phyloP scores from a whole-genome alignment of 2,329 filamentous ascomycete species.

The Aurifilum marmelostoma region DNA sequence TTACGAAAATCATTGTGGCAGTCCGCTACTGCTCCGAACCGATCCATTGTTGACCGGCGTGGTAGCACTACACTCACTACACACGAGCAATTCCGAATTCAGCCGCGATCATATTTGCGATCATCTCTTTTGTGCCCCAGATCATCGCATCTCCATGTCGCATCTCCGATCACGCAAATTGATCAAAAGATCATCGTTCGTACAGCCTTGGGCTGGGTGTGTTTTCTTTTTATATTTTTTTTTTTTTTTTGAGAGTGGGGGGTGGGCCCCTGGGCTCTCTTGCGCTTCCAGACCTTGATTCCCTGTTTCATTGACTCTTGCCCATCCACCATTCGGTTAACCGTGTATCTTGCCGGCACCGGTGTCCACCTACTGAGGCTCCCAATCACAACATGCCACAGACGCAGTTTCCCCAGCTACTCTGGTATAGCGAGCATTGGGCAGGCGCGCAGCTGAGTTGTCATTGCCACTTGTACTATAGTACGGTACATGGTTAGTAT shows the following conservation, averaged over 20 bases:
- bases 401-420: constrained; percentile 9
- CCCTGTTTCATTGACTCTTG: constrained; percentile 18
- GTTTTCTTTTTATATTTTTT: background rate
- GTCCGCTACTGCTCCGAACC: background rate
- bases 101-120: background rate
- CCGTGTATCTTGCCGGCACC: constrained; percentile 12
- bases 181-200: background rate
- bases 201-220: background rate
- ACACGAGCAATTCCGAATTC: background rate
- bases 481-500: too few species aligned
- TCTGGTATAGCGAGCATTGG: background rate
- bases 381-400: constrained; percentile 34
- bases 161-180: background rate
- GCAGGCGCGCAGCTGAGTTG: background rate
- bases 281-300: background rate
- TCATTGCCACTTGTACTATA: background rate
- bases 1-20: background rate
- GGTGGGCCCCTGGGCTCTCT: background rate
- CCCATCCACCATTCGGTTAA: constrained; percentile 20
- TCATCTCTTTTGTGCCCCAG: background rate
- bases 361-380: constrained; percentile 19
- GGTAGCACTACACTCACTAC: background rate
- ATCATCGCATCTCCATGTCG: background rate
- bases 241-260: background rate
- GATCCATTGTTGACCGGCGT: background rate